Percentiles rank a stretch among this genome's conserved stretches.
Evolutionary conservation across 2,329 filamentous ascomycete genomes (phyloP).

Genomic region (Drechslerella coelobrocha): DNA sequence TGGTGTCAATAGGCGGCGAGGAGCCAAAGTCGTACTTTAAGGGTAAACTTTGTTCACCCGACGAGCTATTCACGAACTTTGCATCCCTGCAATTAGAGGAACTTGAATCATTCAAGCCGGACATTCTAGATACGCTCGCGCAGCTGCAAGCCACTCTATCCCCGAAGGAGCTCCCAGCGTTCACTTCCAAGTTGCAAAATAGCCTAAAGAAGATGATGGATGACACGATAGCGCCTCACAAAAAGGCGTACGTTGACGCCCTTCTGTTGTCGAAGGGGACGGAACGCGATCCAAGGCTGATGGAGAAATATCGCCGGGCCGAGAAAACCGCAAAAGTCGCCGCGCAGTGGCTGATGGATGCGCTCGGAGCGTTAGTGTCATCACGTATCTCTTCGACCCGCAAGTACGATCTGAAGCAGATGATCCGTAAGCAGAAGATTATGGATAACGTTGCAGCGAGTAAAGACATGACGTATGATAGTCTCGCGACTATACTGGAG

Average conservation of each 20-base stretch:
- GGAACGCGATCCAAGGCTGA: constrained; percentile 37
- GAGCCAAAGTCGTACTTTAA: constrained; percentile 38
- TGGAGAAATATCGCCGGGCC: constrained; percentile 37
- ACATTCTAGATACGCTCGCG: constrained; percentile 37
- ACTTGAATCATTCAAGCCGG: constrained; percentile 35
- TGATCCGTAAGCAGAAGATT: constrained; percentile 49
- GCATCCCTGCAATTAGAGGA: constrained; percentile 28
- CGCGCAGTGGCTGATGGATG: constrained; percentile 47
- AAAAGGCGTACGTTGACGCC: constrained; percentile 38
- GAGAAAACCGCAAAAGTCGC: constrained; percentile 42
- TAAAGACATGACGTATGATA: constrained; percentile 47
- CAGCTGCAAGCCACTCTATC: constrained; percentile 35
- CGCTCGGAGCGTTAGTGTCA: constrained; percentile 34
- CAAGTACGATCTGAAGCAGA: constrained; percentile 47
- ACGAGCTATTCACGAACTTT: constrained; percentile 38
- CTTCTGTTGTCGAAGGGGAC: constrained; percentile 24
- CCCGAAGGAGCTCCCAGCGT: constrained; percentile 35
- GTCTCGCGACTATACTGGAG: constrained; percentile 28
- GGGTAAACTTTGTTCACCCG: constrained; percentile 14
- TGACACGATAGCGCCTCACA: constrained; percentile 18
- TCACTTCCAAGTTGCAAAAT: constrained; percentile 40
- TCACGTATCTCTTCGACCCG: constrained; percentile 44
- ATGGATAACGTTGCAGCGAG: constrained; percentile 39
- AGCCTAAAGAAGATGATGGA: constrained; percentile 37
- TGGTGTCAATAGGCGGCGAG: constrained; percentile 46